Evolutionary conservation across 1,284 basidiomycete genomes (phyloP).

Genomic region (Butyriboletus appendiculatus): DNA sequence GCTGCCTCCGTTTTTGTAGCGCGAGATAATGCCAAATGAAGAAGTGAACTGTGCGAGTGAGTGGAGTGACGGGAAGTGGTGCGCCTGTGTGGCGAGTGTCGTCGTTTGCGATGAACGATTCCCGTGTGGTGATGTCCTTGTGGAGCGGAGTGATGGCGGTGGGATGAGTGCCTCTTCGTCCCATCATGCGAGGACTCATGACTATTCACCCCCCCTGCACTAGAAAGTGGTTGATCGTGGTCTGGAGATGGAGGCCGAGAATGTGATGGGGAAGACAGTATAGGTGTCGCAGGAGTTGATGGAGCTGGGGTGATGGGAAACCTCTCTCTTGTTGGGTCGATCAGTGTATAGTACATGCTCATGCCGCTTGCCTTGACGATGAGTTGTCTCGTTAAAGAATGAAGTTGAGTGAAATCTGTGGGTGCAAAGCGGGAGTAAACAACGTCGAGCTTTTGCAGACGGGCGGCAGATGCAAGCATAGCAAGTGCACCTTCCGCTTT

Average conservation of each 20-base stretch:
- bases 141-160: conserved; percentile 4
- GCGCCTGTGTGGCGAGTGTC: conserved; percentile 13
- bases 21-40: conserved; percentile 34
- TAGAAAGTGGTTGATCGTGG: conserved; percentile 3
- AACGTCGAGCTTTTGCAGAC: conserved; percentile 64
- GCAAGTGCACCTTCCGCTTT: conserved; percentile 58
- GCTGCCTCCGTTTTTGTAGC: conserved; percentile 48
- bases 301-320: conserved; percentile 56
- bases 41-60: conserved; percentile 29
- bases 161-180: background rate
- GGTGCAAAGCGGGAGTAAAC: conserved; percentile 66
- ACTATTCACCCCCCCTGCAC: background rate
- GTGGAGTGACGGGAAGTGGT: conserved; percentile 13
- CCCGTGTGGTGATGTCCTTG: conserved; percentile 20
- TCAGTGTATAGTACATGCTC: conserved; percentile 60
- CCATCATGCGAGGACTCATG: background rate
- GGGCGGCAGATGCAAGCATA: conserved; percentile 52
- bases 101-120: conserved; percentile 30
- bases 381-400: conserved; percentile 51
- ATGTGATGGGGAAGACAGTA: conserved; percentile 29
- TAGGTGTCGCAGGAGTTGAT: conserved; percentile 44
- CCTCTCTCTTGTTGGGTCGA: conserved; percentile 58
- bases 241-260: conserved; percentile 28
- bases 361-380: conserved; percentile 65
- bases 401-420: conserved; percentile 56